phyloP scores from a whole-genome alignment of 768 basidiomycete genomes.

The Collybiopsis luxurians region DNA sequence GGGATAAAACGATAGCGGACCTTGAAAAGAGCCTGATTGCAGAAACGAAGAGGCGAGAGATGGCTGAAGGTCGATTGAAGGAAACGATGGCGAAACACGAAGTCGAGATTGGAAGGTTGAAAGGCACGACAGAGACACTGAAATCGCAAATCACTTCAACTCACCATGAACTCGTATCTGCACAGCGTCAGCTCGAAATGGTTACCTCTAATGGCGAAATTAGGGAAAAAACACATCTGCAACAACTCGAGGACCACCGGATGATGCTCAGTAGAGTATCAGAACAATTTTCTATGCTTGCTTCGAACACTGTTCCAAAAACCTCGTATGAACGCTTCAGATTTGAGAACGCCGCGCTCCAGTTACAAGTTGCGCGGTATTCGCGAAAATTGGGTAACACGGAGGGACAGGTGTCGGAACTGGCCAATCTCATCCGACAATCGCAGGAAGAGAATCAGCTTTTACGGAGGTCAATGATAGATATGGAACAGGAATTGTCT shows the following conservation, averaged over 20 bases:
- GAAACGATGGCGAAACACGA: constrained; percentile 42
- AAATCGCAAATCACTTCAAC: constrained; percentile 35
- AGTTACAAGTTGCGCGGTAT: constrained; percentile 46
- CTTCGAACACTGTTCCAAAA: constrained; percentile 37
- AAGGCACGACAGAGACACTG: constrained; percentile 27
- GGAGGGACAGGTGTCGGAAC: constrained; percentile 62
- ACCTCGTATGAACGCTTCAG: constrained; percentile 36
- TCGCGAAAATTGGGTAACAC: constrained; percentile 69
- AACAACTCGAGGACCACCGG: constrained; percentile 51
- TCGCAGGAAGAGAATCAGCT: constrained; percentile 49
- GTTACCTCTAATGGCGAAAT: constrained; percentile 28
- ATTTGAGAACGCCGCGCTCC: constrained; percentile 34
- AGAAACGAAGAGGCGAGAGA: constrained; percentile 53
- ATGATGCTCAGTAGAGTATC: constrained; percentile 44
- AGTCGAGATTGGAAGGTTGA: constrained; percentile 35
- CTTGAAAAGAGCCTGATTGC: constrained; percentile 47
- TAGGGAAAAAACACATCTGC: constrained; percentile 44
- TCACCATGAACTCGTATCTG: constrained; percentile 32
- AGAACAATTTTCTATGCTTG: constrained; percentile 53
- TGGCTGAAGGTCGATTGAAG: constrained; percentile 39
- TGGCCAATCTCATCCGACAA: constrained; percentile 61
- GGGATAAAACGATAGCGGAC: constrained; percentile 52
- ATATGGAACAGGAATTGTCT: constrained; percentile 31
- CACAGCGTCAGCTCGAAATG: constrained; percentile 27
- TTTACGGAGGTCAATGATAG: constrained; percentile 32